Conservation (phyloP, 2,329 filamentous ascomycete genomes). For the Plectosphaerella cucumerina region DNA sequence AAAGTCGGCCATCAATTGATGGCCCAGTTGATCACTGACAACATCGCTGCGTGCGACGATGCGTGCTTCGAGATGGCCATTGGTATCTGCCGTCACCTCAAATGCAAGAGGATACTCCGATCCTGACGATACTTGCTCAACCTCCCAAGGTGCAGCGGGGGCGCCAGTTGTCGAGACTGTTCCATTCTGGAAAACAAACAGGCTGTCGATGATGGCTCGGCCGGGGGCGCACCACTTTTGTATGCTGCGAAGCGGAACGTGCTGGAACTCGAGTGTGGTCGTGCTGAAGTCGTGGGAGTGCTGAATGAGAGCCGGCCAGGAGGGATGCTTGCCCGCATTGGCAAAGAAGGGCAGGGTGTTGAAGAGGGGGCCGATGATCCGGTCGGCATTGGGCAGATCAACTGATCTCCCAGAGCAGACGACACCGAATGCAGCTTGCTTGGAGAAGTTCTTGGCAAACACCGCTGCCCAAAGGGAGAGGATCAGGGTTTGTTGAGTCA, state of each 20-base stretch:
- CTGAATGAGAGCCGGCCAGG: conserved; percentile 57
- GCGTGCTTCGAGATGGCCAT: too few species aligned
- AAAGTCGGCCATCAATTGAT: conserved; percentile 18
- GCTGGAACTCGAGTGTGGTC: conserved; percentile 66
- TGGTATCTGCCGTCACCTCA: conserved; percentile 49
- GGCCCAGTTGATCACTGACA: too few species aligned
- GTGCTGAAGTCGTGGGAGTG: conserved; percentile 69
- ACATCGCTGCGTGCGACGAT: neutral
- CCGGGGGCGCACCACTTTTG: conserved; percentile 69
- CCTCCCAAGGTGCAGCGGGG: conserved; percentile 45
- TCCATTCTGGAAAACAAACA: conserved; percentile 76
- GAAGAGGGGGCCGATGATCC: conserved; percentile 77
- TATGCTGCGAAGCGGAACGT: conserved; percentile 73
- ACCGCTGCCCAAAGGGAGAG: conserved; percentile 71
- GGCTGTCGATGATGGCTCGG: conserved; percentile 66
- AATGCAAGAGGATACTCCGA: conserved; percentile 75
- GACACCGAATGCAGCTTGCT: conserved; percentile 60
- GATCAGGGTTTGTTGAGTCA: conserved; percentile 75
- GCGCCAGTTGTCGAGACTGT: conserved; percentile 18
- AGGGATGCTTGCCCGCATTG: conserved; percentile 34
- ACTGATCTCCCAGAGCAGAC: conserved; percentile 76
- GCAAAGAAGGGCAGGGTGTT: conserved; percentile 78
- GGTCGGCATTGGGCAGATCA: conserved; percentile 59
- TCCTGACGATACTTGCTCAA: conserved; percentile 39
- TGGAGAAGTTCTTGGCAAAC: conserved; percentile 46